Conservation (phyloP, 2,329 filamentous ascomycete species). For the Aplosporella prunicola region DNA sequence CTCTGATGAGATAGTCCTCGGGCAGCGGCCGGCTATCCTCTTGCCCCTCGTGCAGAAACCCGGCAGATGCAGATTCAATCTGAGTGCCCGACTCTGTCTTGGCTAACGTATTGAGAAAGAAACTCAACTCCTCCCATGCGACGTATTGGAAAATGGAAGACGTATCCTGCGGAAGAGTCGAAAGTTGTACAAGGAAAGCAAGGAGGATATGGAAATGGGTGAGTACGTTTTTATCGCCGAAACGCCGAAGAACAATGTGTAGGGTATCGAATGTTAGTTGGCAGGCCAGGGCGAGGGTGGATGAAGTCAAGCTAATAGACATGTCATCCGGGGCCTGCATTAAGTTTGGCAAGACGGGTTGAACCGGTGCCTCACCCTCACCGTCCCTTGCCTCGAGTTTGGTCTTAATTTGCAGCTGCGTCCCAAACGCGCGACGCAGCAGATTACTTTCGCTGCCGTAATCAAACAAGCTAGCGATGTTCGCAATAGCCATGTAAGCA, state of each 20-base stretch:
- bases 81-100: constrained; percentile 1
- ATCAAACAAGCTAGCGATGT: constrained; percentile 43
- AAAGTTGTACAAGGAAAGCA: constrained; percentile 46
- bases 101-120: constrained; percentile 44
- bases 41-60: constrained; percentile 41
- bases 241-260: constrained; percentile 40
- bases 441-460: constrained; percentile 42
- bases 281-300: constrained; percentile 25
- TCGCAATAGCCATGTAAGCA: constrained; percentile 49
- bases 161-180: constrained; percentile 23
- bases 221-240: constrained; percentile 50
- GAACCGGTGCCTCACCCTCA: constrained; percentile 12
- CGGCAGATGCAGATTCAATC: constrained; percentile 12
- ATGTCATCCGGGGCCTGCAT: constrained; percentile 1
- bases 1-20: constrained; percentile 59
- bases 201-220: constrained; percentile 55
- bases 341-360: not conserved
- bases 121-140: constrained; percentile 46
- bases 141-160: constrained; percentile 25
- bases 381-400: constrained; percentile 14
- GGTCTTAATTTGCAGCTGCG: constrained; percentile 15
- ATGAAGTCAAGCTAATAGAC: constrained; percentile 13
- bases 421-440: constrained; percentile 15
- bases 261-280: constrained; percentile 38
- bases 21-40: constrained; percentile 48